A percentile compares a stretch with the other conserved stretches of the same genome.
These are phyloP conservation scores for Cryptococcus deneoformans DNA, from an alignment of 1,284 basidiomycete genomes.

Conservation along the genomic window DNA sequence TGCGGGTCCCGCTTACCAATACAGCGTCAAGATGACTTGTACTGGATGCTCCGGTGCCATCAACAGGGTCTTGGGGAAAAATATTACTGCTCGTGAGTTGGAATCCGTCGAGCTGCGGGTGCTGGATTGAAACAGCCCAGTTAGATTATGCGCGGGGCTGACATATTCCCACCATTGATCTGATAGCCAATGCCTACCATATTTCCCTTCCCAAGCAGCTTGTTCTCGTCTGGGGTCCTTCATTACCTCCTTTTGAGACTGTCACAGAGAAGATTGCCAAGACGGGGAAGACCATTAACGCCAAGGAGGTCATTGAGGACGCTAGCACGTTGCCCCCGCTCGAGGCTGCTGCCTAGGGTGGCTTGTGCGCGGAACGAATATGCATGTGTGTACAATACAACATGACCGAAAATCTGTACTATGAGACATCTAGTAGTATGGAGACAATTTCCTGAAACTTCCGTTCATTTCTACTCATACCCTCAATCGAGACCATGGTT, in stretches of 20 bases:
- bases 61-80: constrained; percentile 47
- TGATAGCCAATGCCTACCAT: constrained; percentile 40
- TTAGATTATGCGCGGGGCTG: neutral
- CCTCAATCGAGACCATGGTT: neutral
- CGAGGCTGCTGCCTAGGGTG: constrained; percentile 4
- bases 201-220: constrained; percentile 43
- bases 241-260: constrained; percentile 38
- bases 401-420: neutral
- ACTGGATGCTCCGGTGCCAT: constrained; percentile 49
- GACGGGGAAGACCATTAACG: constrained; percentile 46
- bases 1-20: constrained; percentile 43
- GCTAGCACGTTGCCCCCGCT: constrained; percentile 16
- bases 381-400: constrained; percentile 1
- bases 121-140: no score
- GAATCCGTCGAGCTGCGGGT: neutral
- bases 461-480: neutral
- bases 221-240: constrained; percentile 46
- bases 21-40: constrained; percentile 50
- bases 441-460: neutral
- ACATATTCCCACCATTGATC: neutral
- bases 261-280: constrained; percentile 47
- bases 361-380: neutral
- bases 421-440: neutral
- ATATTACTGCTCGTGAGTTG: constrained; percentile 43
- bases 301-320: constrained; percentile 24